phyloP scores from a whole-genome alignment of 495 filamentous ascomycete species.

The Neurospora tetrasperma region DNA sequence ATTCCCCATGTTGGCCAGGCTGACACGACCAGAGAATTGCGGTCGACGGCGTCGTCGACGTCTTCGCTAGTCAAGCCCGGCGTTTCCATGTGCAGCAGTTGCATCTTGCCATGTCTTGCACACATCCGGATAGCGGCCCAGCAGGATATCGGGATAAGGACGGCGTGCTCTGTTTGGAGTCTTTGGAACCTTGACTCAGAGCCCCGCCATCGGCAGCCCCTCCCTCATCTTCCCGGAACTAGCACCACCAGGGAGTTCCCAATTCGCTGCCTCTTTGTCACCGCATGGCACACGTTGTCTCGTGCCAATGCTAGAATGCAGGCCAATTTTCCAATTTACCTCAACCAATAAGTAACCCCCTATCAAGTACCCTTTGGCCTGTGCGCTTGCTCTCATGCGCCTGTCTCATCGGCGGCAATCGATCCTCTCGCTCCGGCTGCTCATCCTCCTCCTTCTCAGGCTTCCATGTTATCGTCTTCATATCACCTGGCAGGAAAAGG shows the following conservation, averaged over 20 bases:
- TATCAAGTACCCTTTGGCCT: neutral
- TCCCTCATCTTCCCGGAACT: conserved; percentile 1
- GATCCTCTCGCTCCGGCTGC: neutral
- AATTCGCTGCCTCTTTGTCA: neutral
- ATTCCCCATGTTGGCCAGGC: neutral
- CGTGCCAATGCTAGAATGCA: neutral
- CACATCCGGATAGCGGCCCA: neutral
- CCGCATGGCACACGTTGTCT: conserved; percentile 4
- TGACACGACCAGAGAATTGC: neutral
- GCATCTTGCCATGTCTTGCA: neutral
- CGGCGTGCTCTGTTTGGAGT: neutral
- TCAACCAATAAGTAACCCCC: neutral
- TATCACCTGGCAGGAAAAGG: neutral
- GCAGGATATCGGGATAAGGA: neutral
- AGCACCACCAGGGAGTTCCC: conserved; percentile 2
- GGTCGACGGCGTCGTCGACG: conserved; percentile 3
- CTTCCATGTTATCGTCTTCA: neutral
- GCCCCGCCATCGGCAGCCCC: conserved; percentile 12
- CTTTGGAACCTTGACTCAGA: conserved; percentile 9
- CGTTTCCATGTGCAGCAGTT: neutral
- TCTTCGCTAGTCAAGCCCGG: neutral
- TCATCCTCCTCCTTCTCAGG: neutral
- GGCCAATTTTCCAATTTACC: neutral
- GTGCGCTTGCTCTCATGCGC: neutral
- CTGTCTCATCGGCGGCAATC: neutral